Conservation (phyloP, 768 basidiomycete genomes). For the Dentipellis sp. region DNA sequence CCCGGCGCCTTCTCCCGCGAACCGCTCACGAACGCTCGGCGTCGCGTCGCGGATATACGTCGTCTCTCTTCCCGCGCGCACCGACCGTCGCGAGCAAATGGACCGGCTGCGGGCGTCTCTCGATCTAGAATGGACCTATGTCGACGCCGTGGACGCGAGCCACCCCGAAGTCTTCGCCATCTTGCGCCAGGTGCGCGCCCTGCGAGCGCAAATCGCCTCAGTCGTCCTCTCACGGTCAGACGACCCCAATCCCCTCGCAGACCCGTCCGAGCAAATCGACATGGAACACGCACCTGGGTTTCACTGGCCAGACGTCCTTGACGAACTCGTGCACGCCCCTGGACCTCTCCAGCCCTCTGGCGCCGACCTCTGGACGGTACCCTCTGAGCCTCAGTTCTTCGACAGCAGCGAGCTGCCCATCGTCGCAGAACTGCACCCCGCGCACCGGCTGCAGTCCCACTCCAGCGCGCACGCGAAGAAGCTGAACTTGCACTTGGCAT, state of each 20-base stretch:
- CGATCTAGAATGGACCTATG: constrained; percentile 42
- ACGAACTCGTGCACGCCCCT: constrained; percentile 4
- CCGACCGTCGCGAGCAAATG: constrained; percentile 51
- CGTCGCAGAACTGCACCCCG: neutral
- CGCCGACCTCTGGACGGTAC: constrained; percentile 15
- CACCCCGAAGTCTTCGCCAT: constrained; percentile 32
- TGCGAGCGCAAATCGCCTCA: constrained; percentile 28
- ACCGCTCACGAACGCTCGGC: constrained; percentile 19
- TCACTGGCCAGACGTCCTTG: constrained; percentile 15
- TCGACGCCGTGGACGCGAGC: constrained; percentile 37
- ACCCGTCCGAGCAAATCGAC: no score
- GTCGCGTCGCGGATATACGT: constrained; percentile 41
- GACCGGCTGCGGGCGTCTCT: constrained; percentile 39
- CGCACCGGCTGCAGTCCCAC: neutral
- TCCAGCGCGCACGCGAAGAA: neutral
- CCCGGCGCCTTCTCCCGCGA: neutral
- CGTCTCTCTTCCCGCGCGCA: constrained; percentile 47
- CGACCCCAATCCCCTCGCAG: neutral
- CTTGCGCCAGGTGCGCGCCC: constrained; percentile 29
- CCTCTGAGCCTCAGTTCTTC: neutral
- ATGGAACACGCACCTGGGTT: constrained; percentile 7
- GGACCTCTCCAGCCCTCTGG: constrained; percentile 6
- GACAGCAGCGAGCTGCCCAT: neutral
- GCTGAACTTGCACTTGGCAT: constrained; percentile 1
- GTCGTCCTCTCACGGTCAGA: constrained; percentile 16